Evolutionary conservation across 106 monocot species (phyloP), one percentile per base, ranked within the genome.

Genomic region (Dactylorhiza incarnata): DNA sequence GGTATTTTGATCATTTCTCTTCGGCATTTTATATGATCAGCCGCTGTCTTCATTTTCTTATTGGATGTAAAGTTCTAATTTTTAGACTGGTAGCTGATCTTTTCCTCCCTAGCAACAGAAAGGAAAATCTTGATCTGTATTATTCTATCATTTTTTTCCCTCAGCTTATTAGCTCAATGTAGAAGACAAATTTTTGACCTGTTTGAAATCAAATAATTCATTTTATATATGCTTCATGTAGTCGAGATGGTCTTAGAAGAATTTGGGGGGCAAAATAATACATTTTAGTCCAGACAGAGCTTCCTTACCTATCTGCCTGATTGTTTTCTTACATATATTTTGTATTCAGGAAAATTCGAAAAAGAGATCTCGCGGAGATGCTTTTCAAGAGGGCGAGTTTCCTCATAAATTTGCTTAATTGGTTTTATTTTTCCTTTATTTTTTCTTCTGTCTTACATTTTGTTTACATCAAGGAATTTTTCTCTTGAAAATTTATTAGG

Each of bases 371-470:
- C 76, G 50, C 71, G 73, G 79, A 26, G 68, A 74, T 22, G 68
- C 70, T 37, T 51, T 45, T 26, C 52, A 56, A 72, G 82, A 82
- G 65, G 88, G 88, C 85, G 58, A 5, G 73, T 78, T 54, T 29
- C 63, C 23, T 67, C 48, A 2, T 66, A 7, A 16, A 72, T 49
- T 50, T 68, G 7, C 22, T 76, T 67, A 44, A 61, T 17, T 61
- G 14, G 14, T 52, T 9, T 52, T 52, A 6, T 20, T 61, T 6
- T 59, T 61, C 3, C 19, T 61, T 13, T 74, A n/a, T 12, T 24
- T 67, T 44, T n/a, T 68, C 43, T 47, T 65, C 29, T 12, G 29
- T 2, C 14, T 11, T 52, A 52, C 51, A 52, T 52, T 52, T 62
- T 20, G 45, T 17, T 61, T 47, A 5, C 46, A 26, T 16, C 22